Percentiles rank a stretch among this genome's conserved stretches.
Evolutionary conservation across 139 green algal species (phyloP).

Genomic region (Chlamydomonas urium): DNA sequence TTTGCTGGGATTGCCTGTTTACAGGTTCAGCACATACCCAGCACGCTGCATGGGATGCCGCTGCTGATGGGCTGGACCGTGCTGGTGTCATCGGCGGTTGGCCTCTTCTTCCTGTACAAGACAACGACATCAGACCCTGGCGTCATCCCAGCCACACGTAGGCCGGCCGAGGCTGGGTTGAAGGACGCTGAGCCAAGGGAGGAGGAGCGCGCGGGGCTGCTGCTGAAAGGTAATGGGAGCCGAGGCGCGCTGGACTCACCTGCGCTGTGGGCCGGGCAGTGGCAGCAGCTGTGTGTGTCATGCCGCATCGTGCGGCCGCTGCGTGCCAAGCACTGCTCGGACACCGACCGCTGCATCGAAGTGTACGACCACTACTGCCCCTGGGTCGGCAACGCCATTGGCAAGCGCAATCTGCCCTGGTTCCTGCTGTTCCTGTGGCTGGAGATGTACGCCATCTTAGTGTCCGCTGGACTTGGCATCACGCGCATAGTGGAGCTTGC

Average conservation of each 20-base stretch:
- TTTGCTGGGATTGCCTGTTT: no score
- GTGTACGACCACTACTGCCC: constrained; percentile 98
- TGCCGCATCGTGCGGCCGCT: constrained; percentile 90
- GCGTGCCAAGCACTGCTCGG: constrained; percentile 86
- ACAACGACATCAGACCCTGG: constrained; percentile 78
- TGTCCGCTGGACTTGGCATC: no score
- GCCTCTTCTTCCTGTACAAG: constrained; percentile 66
- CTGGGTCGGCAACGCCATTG: constrained; percentile 89
- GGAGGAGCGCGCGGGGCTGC: background rate
- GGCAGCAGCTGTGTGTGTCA: constrained; percentile 84
- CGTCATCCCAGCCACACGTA: constrained; percentile 52
- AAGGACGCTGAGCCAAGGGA: background rate
- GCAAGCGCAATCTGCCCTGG: constrained; percentile 36
- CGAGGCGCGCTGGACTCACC: constrained; percentile 66
- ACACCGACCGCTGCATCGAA: constrained; percentile 84
- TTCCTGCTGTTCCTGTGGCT: constrained; percentile 88
- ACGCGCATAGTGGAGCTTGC: no score
- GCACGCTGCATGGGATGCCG: no score
- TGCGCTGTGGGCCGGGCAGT: constrained; percentile 80
- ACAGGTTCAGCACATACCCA: no score
- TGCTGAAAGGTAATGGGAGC: background rate
- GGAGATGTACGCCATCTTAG: constrained; percentile 72
- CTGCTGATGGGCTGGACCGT: constrained; percentile 16
- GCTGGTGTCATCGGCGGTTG: background rate
- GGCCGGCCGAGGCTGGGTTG: background rate